Evolutionary conservation across 306 rosid genomes (phyloP), one percentile per base, ranked within the genome.

Genomic region (Pterocarpus santalinus): DNA sequence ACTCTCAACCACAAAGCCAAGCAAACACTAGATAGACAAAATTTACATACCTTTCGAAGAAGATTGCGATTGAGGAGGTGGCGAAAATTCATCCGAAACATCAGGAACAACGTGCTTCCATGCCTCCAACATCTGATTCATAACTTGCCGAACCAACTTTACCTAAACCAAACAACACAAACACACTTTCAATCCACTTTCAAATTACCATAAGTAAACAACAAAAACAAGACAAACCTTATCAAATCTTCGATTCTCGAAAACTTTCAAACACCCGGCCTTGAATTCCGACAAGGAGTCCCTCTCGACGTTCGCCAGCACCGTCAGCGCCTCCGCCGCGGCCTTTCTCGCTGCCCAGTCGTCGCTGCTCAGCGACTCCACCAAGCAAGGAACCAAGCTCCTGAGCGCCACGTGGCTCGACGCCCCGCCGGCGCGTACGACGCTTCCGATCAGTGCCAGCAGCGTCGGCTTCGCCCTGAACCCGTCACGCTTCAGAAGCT

Each of bases 261-360:
- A 86, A 47, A 90, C 91, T 78, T 69, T 90, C 81, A 96, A 30
- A 49, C 90, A 83, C 3, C 82, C 88, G 15, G 91, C 80, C 88
- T 96, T 96, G 81, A 90, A 92, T 81, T 92, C 99, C 38, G 94
- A 64, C 47, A 96, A 77, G 46, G 61, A 17, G 16, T 92, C 91
- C 73, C 88, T 85, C 89, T 92, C 92, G 69, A 77, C 86, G 13
- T 72, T 78, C 3, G 99, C 98, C 73, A 96, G 76, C 80, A 88
- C 86, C 47, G 72, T 51, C 52, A 96, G 86, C 7, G 96, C 88
- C 88, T 93, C 99, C 5, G 97, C 94, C n/a, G 97, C 86, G 3
- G 97, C 92, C 83, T 93, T 96, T 81, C 99, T 87, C 55, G 92
- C 92, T 15, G 97, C 91, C 99, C 99, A 96, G 61, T 96, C 98